Conservation (phyloP, 345 rosid genomes). For the Syzygium aqueum region DNA sequence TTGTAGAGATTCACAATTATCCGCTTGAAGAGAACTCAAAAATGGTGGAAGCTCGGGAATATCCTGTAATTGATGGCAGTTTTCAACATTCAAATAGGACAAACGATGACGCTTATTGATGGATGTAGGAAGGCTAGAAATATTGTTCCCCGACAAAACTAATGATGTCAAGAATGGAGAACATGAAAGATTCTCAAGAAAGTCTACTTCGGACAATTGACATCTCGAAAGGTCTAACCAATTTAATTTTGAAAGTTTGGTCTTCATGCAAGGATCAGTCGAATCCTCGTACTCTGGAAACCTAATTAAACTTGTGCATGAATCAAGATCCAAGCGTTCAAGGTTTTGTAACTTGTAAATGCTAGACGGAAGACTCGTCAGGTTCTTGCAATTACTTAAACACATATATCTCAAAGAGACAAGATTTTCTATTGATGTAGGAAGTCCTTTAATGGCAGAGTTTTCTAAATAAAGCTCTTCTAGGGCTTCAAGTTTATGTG, state of each 20-base stretch:
- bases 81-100: too few relatives aligned
- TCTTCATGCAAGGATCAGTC: not conserved
- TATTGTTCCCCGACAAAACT: too few relatives aligned
- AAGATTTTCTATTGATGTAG: too few relatives aligned
- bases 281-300: not conserved
- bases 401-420: fast-evolving
- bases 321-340: not conserved
- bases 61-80: not conserved
- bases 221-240: fast-evolving
- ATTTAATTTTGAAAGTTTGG: not conserved
- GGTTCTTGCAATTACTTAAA: fast-evolving
- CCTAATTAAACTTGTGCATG: not conserved
- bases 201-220: not conserved
- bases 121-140: not conserved
- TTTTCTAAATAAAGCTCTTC: too few relatives aligned
- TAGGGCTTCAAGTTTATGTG: too few relatives aligned
- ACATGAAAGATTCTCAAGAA: not conserved
- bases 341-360: not conserved
- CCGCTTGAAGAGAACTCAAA: not conserved
- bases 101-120: not conserved
- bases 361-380: not conserved
- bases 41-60: not conserved
- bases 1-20: not conserved
- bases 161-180: not conserved
- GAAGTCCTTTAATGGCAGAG: too few relatives aligned